These are phyloP conservation scores for Scenedesmus sp. DNA, from an alignment of 163 green algal genomes.

Conservation along the genomic window DNA sequence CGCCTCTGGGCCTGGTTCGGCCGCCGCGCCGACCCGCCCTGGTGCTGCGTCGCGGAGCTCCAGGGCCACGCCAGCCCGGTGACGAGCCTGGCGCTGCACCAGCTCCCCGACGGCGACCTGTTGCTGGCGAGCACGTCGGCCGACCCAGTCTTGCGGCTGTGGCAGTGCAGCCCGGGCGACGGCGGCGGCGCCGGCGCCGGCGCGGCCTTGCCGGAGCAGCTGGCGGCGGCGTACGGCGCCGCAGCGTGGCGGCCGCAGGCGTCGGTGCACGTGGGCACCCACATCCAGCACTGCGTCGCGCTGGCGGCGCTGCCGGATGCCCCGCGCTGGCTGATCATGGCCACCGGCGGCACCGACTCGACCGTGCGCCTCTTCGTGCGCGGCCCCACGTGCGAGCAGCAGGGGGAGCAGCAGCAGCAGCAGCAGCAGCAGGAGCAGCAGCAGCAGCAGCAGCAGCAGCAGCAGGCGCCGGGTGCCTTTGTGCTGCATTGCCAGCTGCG, in stretches of 20 bases:
- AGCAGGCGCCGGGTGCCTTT: constrained; percentile 47
- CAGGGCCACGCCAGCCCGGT: constrained; percentile 57
- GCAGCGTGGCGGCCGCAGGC: constrained; percentile 56
- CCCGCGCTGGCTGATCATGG: constrained; percentile 69
- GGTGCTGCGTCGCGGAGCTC: constrained; percentile 26
- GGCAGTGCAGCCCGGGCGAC: constrained; percentile 51
- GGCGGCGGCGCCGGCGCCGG: background rate
- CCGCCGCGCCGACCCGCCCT: background rate
- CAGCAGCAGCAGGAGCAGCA: constrained; percentile 21
- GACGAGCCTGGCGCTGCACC: constrained; percentile 56
- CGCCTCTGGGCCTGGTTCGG: constrained; percentile 62
- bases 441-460: constrained; percentile 15
- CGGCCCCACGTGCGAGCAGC: constrained; percentile 22
- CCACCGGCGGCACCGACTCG: constrained; percentile 77
- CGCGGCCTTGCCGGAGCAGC: constrained; percentile 5
- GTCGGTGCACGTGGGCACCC: constrained; percentile 51
- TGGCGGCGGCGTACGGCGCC: constrained; percentile 14
- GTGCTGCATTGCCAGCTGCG: constrained; percentile 60
- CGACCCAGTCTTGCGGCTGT: constrained; percentile 66
- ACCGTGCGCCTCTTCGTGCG: constrained; percentile 67
- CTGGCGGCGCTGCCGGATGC: constrained; percentile 51
- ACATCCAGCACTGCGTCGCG: constrained; percentile 68
- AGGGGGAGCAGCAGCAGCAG: background rate
- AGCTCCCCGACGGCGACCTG: constrained; percentile 27
- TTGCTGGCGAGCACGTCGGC: constrained; percentile 66